phyloP scores from a whole-genome alignment of 768 basidiomycete genomes.

The Tulasnella sp. region DNA sequence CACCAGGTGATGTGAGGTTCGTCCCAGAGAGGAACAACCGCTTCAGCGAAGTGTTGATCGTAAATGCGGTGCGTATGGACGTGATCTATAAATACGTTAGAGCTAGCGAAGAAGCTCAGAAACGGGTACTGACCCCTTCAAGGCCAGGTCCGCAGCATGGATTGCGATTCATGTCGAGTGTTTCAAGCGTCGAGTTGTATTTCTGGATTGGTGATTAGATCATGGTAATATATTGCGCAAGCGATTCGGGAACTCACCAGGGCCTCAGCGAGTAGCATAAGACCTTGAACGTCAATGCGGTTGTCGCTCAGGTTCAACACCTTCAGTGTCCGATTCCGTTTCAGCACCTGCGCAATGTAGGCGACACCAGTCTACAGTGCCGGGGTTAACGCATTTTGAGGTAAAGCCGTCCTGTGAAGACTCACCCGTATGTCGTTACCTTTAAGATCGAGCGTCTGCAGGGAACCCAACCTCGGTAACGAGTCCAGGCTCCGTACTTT shows the following conservation, averaged over 20 bases:
- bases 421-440: constrained; percentile 85
- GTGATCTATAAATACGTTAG: constrained; percentile 44
- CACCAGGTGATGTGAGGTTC: constrained; percentile 63
- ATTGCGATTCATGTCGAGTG: constrained; percentile 84
- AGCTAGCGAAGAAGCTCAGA: background rate
- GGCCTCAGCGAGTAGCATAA: constrained; percentile 76
- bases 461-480: constrained; percentile 68
- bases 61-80: constrained; percentile 83
- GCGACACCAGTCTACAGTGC: constrained; percentile 51
- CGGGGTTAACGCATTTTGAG: background rate
- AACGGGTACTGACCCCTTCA: constrained; percentile 58
- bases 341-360: constrained; percentile 89
- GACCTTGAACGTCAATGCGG: constrained; percentile 70
- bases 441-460: constrained; percentile 81
- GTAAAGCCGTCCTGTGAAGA: constrained; percentile 10
- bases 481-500: constrained; percentile 85
- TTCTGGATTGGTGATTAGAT: constrained; percentile 41
- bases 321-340: constrained; percentile 89
- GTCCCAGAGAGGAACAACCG: constrained; percentile 85
- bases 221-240: background rate
- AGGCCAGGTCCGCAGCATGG: constrained; percentile 81
- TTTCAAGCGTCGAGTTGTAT: constrained; percentile 89
- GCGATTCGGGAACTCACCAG: constrained; percentile 36
- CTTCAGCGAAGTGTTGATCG: constrained; percentile 81
- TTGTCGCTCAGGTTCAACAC: constrained; percentile 92